Evolutionary conservation across 2,329 filamentous ascomycete species (phyloP).

Genomic region (Esteya vermicola): DNA sequence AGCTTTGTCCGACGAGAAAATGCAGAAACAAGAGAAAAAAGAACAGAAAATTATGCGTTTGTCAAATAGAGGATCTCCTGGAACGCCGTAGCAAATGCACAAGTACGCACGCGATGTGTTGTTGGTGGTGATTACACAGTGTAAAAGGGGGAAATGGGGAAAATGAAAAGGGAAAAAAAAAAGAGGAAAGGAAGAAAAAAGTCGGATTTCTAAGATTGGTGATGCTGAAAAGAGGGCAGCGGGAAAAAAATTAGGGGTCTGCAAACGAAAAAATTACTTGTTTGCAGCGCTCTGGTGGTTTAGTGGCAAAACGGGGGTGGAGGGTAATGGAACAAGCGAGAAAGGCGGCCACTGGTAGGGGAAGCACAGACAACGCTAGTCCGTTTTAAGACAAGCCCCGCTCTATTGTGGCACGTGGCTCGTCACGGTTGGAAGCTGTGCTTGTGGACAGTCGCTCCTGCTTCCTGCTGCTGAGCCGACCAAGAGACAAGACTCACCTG

Average conservation of each 20-base stretch:
- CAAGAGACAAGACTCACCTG: not conserved
- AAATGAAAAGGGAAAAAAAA: not conserved
- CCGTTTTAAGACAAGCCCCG: not conserved
- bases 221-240: not conserved
- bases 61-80: not conserved
- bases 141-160: not conserved
- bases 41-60: not conserved
- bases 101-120: not conserved
- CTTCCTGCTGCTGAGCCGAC: not conserved
- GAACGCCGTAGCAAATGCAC: not conserved
- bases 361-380: too few species aligned
- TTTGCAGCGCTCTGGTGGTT: constrained; percentile 1
- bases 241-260: too few species aligned
- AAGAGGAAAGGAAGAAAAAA: not conserved
- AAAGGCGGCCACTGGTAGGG: not conserved
- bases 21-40: not conserved
- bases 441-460: too few species aligned
- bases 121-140: not conserved
- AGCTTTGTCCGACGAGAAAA: not conserved
- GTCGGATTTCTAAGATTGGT: not conserved
- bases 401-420: constrained; percentile 10
- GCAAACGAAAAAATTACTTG: constrained; percentile 1
- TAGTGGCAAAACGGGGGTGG: constrained; percentile 1
- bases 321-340: constrained; percentile 4
- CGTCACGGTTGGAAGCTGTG: constrained; percentile 9